A percentile compares a stretch with the other conserved stretches of the same genome.
These are phyloP conservation scores for Pisolithus orientalis DNA, from an alignment of 768 basidiomycete genomes.

Conservation along the genomic window DNA sequence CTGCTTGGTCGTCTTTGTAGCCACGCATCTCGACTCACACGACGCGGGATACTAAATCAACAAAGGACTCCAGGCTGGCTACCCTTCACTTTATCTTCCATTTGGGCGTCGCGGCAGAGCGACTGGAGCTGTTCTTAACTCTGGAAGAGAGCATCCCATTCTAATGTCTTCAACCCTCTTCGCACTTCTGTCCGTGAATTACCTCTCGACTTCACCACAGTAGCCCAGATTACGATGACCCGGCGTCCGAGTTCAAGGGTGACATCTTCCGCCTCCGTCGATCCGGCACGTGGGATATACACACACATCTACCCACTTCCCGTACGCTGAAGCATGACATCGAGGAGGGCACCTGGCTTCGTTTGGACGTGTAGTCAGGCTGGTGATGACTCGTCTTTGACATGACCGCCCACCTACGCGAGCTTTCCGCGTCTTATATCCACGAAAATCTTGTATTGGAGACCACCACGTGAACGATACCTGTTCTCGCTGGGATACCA, in stretches of 20 bases:
- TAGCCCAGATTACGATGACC: slow-evolving; percentile 22
- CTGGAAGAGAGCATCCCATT: slow-evolving; percentile 4
- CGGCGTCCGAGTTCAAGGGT: slow-evolving; percentile 40
- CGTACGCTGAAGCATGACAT: slow-evolving; percentile 62
- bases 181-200: background rate
- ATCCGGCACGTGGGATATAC: slow-evolving; percentile 59
- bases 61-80: slow-evolving; percentile 13
- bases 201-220: slow-evolving; percentile 4
- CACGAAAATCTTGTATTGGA: slow-evolving; percentile 19
- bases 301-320: slow-evolving; percentile 65
- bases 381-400: slow-evolving; percentile 68
- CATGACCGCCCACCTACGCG: slow-evolving; percentile 70
- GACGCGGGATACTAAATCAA: background rate
- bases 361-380: slow-evolving; percentile 59
- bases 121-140: slow-evolving; percentile 10
- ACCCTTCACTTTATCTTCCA: slow-evolving; percentile 6
- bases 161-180: background rate
- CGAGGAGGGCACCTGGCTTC: slow-evolving; percentile 29
- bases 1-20: background rate
- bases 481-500: slow-evolving; percentile 58
- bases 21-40: background rate
- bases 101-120: background rate
- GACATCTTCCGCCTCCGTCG: slow-evolving; percentile 59
- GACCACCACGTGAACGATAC: slow-evolving; percentile 40
- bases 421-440: slow-evolving; percentile 43